These are phyloP conservation scores for Stipa capillata DNA, from an alignment of 176 grass and related monocot species.

Conservation along the genomic window DNA sequence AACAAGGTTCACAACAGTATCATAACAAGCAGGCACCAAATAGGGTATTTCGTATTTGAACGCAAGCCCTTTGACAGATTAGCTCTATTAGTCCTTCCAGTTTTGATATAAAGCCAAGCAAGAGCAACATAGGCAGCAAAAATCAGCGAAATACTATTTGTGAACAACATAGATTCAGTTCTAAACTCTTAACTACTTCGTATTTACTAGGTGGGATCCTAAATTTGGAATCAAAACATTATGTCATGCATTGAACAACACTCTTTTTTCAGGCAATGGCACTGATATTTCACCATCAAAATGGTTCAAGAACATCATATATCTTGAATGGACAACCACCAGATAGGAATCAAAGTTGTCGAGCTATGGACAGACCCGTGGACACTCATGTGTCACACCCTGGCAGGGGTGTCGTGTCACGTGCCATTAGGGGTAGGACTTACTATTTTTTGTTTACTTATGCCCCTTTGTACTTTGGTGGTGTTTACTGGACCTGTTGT, in stretches of 20 bases:
- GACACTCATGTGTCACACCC: no score
- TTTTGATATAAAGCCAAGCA: neutral
- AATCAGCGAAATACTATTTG: neutral
- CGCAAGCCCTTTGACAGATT: neutral
- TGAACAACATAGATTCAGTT: neutral
- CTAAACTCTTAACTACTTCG: neutral
- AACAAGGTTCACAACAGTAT: no score
- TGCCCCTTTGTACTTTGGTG: no score
- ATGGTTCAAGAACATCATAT: neutral
- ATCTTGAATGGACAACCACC: neutral
- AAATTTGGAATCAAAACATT: neutral
- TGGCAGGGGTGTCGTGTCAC: no score
- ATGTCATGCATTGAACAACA: neutral
- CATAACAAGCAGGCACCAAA: no score
- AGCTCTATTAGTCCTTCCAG: neutral
- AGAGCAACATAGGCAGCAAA: neutral
- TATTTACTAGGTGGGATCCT: neutral
- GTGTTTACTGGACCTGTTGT: no score
- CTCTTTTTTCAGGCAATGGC: no score
- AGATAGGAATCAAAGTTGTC: neutral
- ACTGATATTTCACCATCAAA: neutral
- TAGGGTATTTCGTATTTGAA: neutral
- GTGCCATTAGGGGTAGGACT: no score
- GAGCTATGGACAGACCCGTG: no score
- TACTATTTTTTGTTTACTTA: no score